These are phyloP conservation scores for Juglanconis juglandina DNA, from an alignment of 2,329 filamentous ascomycete genomes.

Conservation along the genomic window DNA sequence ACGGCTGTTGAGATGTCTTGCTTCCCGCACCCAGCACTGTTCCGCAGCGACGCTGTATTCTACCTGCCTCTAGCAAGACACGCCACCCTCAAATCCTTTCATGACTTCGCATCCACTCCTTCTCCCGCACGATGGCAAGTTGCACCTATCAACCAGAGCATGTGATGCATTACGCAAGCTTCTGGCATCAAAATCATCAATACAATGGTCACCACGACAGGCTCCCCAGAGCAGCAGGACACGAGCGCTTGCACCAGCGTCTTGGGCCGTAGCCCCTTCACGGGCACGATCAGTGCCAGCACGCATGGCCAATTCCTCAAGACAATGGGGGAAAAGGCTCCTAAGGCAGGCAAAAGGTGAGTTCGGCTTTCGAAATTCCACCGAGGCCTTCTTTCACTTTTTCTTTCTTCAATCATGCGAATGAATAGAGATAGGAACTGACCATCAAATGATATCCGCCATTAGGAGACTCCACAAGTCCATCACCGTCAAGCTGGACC, in stretches of 20 bases:
- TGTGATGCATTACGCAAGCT: not conserved
- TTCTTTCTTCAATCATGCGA: too few relatives aligned
- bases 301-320: constrained; percentile 1
- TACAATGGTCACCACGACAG: not conserved
- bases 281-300: not conserved
- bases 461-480: constrained; percentile 4
- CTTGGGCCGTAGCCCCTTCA: not conserved
- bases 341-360: not conserved
- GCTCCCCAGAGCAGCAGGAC: not conserved
- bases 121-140: not conserved
- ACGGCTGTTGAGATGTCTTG: constrained; percentile 7
- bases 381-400: too few relatives aligned
- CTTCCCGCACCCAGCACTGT: not conserved
- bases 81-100: not conserved
- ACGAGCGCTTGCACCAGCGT: not conserved
- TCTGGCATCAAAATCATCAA: constrained; percentile 1
- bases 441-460: too few relatives aligned
- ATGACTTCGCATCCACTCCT: not conserved
- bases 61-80: not conserved
- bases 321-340: not conserved
- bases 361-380: too few relatives aligned
- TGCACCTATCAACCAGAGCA: not conserved
- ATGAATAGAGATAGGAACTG: too few relatives aligned
- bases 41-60: not conserved
- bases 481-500: constrained; percentile 5